Base-by-base conservation (phyloP, 805 yeast species). In the Blastobotrys terrestris region DNA sequence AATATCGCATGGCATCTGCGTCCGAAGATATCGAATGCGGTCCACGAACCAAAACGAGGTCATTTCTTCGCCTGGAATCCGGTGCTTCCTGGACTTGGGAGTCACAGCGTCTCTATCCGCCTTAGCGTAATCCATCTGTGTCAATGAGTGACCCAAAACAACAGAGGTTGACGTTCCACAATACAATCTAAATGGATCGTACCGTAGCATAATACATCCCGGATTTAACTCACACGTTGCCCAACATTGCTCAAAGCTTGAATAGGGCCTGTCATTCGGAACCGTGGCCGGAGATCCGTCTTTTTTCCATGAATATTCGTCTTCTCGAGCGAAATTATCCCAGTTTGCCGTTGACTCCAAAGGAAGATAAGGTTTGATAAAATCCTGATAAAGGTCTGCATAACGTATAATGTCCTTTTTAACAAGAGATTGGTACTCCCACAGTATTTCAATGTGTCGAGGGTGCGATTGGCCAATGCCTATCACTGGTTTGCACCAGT, bases 401-500 rank as follows among this genome's bases (percentile, higher is more conserved):
- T 70, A 68, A 5, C 63, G 57, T 41, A 69, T 67, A 59, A 60
- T 46, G 55, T 20, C 21, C n/a, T 39, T 31, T 16, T 31, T 22
- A n/a, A 31, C 31, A 11, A 14, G 40, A 58, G 44, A 26, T 53
- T 53, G 72, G 58, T 68, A 70, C 48, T 64, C 67, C 60, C 60
- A 69, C 31, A 66, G 49, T 6, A 54, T 31, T 53, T 59, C 64
- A 18, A 63, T 39, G 22, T 67, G 67, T 41, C 58, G 54, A 2
- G 62, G 56, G 5, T 49, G 39, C 20, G 60, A 47, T 39, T 66
- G 69, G 51, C 70, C 72, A 54, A 67, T 62, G 1, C 66, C 56
- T n/a, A 63, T 55, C 21, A 69, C 56, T 19, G 67, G 63, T 20
- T 54, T 54, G 49, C 72, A 70, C 70, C 60, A 63, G 48, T 53